Conservation (phyloP, 495 filamentous ascomycete species). For the Talaromyces proteolyticus region DNA sequence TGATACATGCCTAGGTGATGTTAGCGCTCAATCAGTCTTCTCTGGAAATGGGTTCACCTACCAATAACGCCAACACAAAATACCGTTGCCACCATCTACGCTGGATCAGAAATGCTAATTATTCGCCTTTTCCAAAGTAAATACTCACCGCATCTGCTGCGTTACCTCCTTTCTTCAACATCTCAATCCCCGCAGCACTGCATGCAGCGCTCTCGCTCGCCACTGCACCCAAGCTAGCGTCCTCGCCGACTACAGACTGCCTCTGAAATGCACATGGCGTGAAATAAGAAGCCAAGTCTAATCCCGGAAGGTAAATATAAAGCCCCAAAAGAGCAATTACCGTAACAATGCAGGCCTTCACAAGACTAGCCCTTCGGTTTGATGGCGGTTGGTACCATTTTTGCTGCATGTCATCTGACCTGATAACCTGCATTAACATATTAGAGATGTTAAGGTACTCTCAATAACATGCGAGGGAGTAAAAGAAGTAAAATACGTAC, state of each 20-base stretch:
- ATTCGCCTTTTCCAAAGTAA: neutral
- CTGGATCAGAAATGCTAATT: neutral
- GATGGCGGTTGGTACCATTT: neutral
- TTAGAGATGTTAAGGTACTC: no score
- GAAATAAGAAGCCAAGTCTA: neutral
- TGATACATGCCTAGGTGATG: conserved; percentile 69
- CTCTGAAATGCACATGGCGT: neutral
- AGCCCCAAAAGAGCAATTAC: neutral
- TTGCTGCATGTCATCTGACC: no score
- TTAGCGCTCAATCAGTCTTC: conserved; percentile 14
- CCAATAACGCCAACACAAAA: conserved; percentile 73
- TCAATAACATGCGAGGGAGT: no score
- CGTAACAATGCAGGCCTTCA: neutral
- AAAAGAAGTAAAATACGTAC: no score
- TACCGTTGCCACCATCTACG: conserved; percentile 58
- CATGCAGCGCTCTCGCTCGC: conserved; percentile 73
- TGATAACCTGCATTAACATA: no score
- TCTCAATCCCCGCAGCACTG: conserved; percentile 67
- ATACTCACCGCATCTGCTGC: conserved; percentile 62
- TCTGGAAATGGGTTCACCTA: conserved; percentile 12
- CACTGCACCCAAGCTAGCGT: conserved; percentile 61
- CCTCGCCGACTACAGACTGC: neutral
- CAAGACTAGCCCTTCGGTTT: neutral
- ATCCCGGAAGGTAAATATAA: neutral
- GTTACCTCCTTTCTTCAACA: conserved; percentile 64